Evolutionary conservation across 345 rosid species (phyloP).

Genomic region (Hibiscus syriacus): DNA sequence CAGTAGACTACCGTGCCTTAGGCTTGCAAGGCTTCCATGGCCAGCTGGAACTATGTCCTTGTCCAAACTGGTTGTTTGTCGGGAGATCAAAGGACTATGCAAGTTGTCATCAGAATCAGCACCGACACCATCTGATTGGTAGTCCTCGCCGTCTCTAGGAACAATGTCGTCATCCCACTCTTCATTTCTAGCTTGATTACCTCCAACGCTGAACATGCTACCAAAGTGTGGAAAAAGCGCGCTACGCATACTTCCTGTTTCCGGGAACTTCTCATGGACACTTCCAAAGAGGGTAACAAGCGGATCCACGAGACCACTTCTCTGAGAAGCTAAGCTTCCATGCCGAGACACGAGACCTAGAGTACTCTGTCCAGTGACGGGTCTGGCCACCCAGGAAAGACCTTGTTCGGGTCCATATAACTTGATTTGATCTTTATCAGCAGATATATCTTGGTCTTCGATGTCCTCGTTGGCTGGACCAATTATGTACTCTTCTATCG

Average conservation of each 20-base stretch:
- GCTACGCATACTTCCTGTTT: constrained; percentile 87
- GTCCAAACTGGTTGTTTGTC: constrained; percentile 73
- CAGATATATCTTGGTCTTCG: constrained; percentile 58
- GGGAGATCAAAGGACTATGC: constrained; percentile 85
- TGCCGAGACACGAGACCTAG: constrained; percentile 55
- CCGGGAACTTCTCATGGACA: constrained; percentile 78
- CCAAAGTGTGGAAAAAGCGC: constrained; percentile 86
- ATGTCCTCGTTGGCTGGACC: constrained; percentile 51
- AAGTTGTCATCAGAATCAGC: constrained; percentile 69
- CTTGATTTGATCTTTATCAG: constrained; percentile 70
- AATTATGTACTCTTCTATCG: constrained; percentile 82
- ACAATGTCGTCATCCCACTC: constrained; percentile 89
- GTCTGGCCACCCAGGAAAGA: constrained; percentile 81
- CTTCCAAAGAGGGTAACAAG: constrained; percentile 84
- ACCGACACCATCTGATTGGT: constrained; percentile 54
- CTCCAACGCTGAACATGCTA: constrained; percentile 95
- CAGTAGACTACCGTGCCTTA: constrained; percentile 54
- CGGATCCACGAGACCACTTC: constrained; percentile 59
- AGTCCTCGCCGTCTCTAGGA: constrained; percentile 66
- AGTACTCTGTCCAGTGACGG: constrained; percentile 63
- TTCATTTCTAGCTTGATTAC: constrained; percentile 58
- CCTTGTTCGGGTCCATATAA: constrained; percentile 84
- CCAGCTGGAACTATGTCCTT: constrained; percentile 44
- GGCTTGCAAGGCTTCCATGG: constrained; percentile 47
- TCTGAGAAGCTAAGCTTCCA: constrained; percentile 58